Conservation (phyloP, 495 filamentous ascomycete species). For the Penicillium flavigenum region DNA sequence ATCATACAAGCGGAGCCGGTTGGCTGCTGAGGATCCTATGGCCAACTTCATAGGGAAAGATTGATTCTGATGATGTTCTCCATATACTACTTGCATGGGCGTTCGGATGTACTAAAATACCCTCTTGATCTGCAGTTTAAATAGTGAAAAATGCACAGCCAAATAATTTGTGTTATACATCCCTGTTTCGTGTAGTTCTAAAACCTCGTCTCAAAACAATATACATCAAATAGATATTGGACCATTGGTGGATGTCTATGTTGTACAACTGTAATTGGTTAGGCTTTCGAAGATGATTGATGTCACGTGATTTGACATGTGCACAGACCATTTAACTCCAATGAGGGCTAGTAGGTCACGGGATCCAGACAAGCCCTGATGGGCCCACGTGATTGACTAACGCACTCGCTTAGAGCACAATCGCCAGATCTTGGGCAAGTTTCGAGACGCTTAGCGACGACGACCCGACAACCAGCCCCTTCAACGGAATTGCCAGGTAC, state of each 20-base stretch:
- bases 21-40: constrained; percentile 80
- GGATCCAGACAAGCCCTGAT: constrained; percentile 37
- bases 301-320: background rate
- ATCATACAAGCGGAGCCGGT: constrained; percentile 69
- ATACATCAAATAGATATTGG: background rate
- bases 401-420: constrained; percentile 45
- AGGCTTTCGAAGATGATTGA: background rate
- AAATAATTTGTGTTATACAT: background rate
- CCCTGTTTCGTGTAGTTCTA: background rate
- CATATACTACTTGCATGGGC: constrained; percentile 16
- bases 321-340: background rate
- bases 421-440: constrained; percentile 41
- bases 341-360: constrained; percentile 26
- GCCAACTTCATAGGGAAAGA: constrained; percentile 68
- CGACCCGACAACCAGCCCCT: constrained; percentile 53
- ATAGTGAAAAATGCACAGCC: constrained; percentile 2
- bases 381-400: constrained; percentile 13
- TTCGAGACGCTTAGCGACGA: constrained; percentile 50
- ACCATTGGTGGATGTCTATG: background rate
- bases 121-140: constrained; percentile 16
- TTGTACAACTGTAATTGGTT: background rate
- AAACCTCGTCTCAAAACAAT: background rate
- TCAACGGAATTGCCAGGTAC: constrained; percentile 52
- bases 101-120: constrained; percentile 31
- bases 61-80: constrained; percentile 15